Evolutionary conservation across 306 rosid species (phyloP).

Genomic region (Vachellia collinsii): DNA sequence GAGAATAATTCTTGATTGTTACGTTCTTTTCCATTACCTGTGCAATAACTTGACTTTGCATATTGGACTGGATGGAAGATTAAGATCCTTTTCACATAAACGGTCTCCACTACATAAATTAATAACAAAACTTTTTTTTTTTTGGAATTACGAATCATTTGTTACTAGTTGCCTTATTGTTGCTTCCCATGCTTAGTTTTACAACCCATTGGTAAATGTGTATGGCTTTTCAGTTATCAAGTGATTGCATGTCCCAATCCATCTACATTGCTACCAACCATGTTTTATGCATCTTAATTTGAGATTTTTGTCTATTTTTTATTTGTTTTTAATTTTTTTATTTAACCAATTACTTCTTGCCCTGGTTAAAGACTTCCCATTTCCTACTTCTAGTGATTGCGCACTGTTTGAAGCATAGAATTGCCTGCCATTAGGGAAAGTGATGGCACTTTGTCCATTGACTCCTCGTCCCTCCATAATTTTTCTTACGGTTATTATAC

Average conservation of each 20-base stretch:
- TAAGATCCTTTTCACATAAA: not conserved
- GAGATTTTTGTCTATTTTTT: not conserved
- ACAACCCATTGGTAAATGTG: not conserved
- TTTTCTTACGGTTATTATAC: constrained; percentile 75
- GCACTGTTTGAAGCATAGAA: constrained; percentile 76
- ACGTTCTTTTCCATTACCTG: constrained; percentile 5
- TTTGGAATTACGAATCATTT: constrained; percentile 20
- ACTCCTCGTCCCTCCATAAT: constrained; percentile 98
- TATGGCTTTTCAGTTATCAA: constrained; percentile 21
- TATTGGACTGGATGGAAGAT: not conserved
- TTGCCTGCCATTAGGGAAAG: constrained; percentile 78
- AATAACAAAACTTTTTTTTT: not conserved
- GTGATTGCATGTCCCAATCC: constrained; percentile 15
- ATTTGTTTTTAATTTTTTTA: not conserved
- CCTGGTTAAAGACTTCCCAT: constrained; percentile 84
- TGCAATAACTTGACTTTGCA: constrained; percentile 24
- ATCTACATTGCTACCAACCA: constrained; percentile 15
- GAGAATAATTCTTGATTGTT: constrained; percentile 14
- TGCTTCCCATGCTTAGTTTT: not conserved
- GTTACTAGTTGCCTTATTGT: not conserved
- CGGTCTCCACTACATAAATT: constrained; percentile 6
- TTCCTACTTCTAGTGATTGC: constrained; percentile 79
- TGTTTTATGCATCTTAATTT: not conserved
- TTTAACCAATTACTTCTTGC: not conserved
- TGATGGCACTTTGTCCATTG: constrained; percentile 88